Evolutionary conservation across 129 eudicot genomes (phyloP).

Genomic region (Escallonia rubra): DNA sequence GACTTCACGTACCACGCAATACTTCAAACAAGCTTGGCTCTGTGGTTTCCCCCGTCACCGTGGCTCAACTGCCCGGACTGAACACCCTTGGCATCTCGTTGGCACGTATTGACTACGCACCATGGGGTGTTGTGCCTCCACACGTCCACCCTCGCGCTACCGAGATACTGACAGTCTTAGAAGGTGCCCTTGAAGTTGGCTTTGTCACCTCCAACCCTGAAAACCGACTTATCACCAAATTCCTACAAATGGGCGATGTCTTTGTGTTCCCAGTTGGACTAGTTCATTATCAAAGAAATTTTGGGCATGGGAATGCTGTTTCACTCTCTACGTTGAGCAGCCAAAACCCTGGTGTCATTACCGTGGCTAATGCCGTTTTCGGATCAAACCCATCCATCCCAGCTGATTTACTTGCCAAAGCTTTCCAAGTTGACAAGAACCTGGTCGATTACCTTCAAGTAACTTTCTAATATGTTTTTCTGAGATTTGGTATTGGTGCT

Average conservation of each 20-base stretch:
- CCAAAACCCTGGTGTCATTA: constrained; percentile 2
- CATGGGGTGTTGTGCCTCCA: background rate
- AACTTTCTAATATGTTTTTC: too few species aligned
- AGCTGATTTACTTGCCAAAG: background rate
- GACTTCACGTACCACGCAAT: background rate
- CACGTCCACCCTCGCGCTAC: background rate
- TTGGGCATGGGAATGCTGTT: background rate
- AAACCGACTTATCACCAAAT: background rate
- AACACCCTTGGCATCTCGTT: constrained; percentile 5
- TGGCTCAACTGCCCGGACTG: background rate
- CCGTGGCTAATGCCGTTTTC: background rate
- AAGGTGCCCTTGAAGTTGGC: background rate
- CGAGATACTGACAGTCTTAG: background rate
- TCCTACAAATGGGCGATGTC: background rate
- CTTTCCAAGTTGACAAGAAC: background rate
- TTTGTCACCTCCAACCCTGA: constrained; percentile 1
- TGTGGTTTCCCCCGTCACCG: background rate
- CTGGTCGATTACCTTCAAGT: background rate
- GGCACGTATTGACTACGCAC: background rate
- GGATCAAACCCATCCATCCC: background rate
- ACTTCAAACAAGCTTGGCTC: background rate
- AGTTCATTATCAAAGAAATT: background rate
- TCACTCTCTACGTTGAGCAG: background rate
- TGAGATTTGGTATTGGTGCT: too few species aligned
- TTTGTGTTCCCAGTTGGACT: background rate